Percentiles rank a stretch among this genome's conserved stretches.
Evolutionary conservation across 75 land plant species (phyloP).

Genomic region (Pseudotsuga menziesii): DNA sequence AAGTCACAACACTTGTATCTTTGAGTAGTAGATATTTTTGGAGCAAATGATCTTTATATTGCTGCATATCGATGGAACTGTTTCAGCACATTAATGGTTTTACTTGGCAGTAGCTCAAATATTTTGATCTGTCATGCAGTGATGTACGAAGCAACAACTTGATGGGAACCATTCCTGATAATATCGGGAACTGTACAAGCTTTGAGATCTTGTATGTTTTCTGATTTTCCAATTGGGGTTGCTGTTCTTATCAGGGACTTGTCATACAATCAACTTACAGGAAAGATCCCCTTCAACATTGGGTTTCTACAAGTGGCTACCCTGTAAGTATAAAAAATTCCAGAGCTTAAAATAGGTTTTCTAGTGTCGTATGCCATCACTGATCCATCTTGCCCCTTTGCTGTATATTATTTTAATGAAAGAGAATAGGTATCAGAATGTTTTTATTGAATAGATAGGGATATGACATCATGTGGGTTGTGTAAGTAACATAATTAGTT

Average conservation of each 20-base stretch:
- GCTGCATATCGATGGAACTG: neutral
- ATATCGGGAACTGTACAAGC: slow-evolving; percentile 80
- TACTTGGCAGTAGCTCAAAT: too few species aligned
- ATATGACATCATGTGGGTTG: neutral
- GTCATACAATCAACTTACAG: slow-evolving; percentile 73
- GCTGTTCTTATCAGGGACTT: slow-evolving; percentile 54
- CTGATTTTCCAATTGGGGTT: neutral
- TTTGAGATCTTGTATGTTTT: slow-evolving; percentile 71
- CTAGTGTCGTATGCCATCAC: neutral
- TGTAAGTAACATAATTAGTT: too few species aligned
- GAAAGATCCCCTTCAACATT: slow-evolving; percentile 93
- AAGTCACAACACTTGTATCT: slow-evolving; percentile 26
- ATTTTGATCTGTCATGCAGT: slow-evolving; percentile 28
- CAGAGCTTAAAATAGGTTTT: neutral
- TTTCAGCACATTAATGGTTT: neutral
- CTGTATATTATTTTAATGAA: neutral
- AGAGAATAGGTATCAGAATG: neutral
- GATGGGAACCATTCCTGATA: slow-evolving; percentile 83
- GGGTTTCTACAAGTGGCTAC: slow-evolving; percentile 95
- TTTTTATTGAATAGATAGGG: neutral
- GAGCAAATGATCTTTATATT: too few species aligned
- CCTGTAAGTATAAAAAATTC: slow-evolving; percentile 43
- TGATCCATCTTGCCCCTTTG: too few species aligned
- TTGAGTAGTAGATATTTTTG: neutral
- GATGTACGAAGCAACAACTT: slow-evolving; percentile 91